Evolutionary conservation across 2,329 filamentous ascomycete species (phyloP).

Genomic region (Lachnum nothofagi): DNA sequence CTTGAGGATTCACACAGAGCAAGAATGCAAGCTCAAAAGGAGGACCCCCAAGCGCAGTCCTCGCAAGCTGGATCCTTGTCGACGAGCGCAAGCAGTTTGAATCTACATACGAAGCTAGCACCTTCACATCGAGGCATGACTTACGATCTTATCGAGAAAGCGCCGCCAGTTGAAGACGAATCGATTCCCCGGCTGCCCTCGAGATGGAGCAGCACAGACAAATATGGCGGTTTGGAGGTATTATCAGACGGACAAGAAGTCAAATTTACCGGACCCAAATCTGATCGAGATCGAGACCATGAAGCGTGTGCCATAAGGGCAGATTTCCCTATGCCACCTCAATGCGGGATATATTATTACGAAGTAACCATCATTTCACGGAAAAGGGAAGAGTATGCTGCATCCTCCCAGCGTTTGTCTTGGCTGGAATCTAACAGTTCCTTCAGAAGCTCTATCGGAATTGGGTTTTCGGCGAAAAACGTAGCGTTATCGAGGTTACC

Average conservation of each 20-base stretch:
- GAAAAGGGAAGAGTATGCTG: slow-evolving; percentile 59
- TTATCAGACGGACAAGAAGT: slow-evolving; percentile 69
- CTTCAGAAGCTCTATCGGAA: slow-evolving; percentile 53
- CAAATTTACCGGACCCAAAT: slow-evolving; percentile 48
- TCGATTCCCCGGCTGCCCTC: slow-evolving; percentile 67
- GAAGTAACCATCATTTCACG: slow-evolving; percentile 65
- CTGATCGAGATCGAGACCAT: slow-evolving; percentile 49
- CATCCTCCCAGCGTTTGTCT: not conserved
- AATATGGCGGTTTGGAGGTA: slow-evolving; percentile 68
- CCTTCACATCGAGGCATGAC: slow-evolving; percentile 70
- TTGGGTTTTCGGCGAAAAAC: slow-evolving; percentile 55
- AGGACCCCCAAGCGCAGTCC: slow-evolving; percentile 38
- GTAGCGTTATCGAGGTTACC: slow-evolving; percentile 52
- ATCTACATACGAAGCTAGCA: slow-evolving; percentile 52
- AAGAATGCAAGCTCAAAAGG: slow-evolving; percentile 47
- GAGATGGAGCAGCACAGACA: slow-evolving; percentile 77
- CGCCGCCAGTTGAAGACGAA: slow-evolving; percentile 56
- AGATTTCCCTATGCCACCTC: slow-evolving; percentile 78
- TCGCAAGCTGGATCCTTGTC: slow-evolving; percentile 44
- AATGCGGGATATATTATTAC: slow-evolving; percentile 93
- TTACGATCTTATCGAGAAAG: slow-evolving; percentile 78
- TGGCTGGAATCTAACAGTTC: slow-evolving; percentile 12
- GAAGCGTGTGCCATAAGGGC: slow-evolving; percentile 80
- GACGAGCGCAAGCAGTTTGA: slow-evolving; percentile 50
- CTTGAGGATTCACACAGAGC: slow-evolving; percentile 66